Evolutionary conservation across 129 eudicot genomes (phyloP).

Genomic region (Pseudognaphalium luteoalbum): DNA sequence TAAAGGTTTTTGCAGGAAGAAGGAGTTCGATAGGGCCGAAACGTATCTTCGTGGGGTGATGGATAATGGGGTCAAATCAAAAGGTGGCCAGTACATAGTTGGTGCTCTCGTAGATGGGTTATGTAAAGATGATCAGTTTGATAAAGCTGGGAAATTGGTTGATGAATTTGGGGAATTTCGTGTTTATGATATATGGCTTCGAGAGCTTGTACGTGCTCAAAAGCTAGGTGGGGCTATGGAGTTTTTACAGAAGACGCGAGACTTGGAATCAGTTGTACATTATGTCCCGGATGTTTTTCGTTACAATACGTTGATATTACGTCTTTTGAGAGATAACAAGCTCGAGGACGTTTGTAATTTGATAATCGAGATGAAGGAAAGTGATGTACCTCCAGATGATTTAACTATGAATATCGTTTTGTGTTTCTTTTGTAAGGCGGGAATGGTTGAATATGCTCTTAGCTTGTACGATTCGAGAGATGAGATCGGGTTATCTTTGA

Average conservation of each 20-base stretch:
- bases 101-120: conserved; percentile 58
- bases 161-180: conserved; percentile 51
- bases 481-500: conserved; percentile 68
- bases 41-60: conserved; percentile 49
- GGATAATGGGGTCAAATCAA: conserved; percentile 25
- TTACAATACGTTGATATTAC: conserved; percentile 52
- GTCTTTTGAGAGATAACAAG: conserved; percentile 64
- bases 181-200: conserved; percentile 77
- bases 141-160: conserved; percentile 57
- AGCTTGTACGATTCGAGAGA: conserved; percentile 53
- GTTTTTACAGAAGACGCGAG: conserved; percentile 44
- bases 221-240: conserved; percentile 65
- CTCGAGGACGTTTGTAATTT: conserved; percentile 73
- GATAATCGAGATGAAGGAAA: conserved; percentile 74
- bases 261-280: conserved; percentile 25
- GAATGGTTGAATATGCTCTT: conserved; percentile 74
- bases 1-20: conserved; percentile 58
- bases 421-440: conserved; percentile 80
- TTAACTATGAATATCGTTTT: conserved; percentile 66
- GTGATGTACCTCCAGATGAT: conserved; percentile 53
- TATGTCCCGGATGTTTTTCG: conserved; percentile 70
- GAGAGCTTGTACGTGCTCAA: conserved; percentile 63
- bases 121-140: conserved; percentile 52
- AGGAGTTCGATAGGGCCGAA: conserved; percentile 66
- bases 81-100: conserved; percentile 38